A percentile compares a stretch with the other conserved stretches of the same genome.
phyloP scores from a whole-genome alignment of 208 protist genomes.

The Trypanosoma grayi region DNA sequence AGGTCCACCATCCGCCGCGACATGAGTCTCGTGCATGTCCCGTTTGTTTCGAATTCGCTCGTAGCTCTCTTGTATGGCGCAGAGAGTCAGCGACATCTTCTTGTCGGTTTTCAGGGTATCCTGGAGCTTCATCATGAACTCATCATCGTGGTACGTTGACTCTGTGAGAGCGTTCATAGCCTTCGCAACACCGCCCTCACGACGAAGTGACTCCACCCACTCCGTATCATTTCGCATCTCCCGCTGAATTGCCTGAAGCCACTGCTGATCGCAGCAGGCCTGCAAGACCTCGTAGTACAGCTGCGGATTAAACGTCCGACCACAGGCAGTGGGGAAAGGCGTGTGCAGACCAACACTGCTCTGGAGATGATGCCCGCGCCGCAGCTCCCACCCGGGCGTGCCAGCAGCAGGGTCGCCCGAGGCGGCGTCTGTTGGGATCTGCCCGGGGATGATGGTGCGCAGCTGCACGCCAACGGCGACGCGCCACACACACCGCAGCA shows the following conservation, averaged over 20 bases:
- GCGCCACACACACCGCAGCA: background rate
- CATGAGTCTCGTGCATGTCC: slow-evolving; percentile 74
- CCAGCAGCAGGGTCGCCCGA: background rate
- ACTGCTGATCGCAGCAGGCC: slow-evolving; percentile 83
- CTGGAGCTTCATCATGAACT: slow-evolving; percentile 76
- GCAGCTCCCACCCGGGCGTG: slow-evolving; percentile 46
- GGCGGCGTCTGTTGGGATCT: slow-evolving; percentile 46
- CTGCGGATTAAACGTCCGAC: slow-evolving; percentile 75
- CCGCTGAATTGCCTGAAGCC: slow-evolving; percentile 81
- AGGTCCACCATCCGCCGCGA: slow-evolving; percentile 68
- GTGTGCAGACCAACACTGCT: slow-evolving; percentile 71
- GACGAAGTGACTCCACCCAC: slow-evolving; percentile 67
- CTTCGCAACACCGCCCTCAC: slow-evolving; percentile 70
- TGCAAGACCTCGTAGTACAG: slow-evolving; percentile 83
- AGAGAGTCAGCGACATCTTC: slow-evolving; percentile 76
- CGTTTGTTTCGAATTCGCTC: slow-evolving; percentile 74
- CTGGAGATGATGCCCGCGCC: slow-evolving; percentile 70
- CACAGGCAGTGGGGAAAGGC: slow-evolving; percentile 69
- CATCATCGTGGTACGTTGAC: slow-evolving; percentile 65
- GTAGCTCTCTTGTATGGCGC: slow-evolving; percentile 85
- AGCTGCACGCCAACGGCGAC: background rate
- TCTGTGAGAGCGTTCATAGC: slow-evolving; percentile 63
- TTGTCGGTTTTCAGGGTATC: slow-evolving; percentile 68
- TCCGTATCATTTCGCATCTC: slow-evolving; percentile 68
- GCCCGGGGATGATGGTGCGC: slow-evolving; percentile 49